A percentile compares a stretch with the other conserved stretches of the same genome.
Conservation (phyloP, 352 stramenopile genomes). For the Stephanocyclus meneghinianus region DNA sequence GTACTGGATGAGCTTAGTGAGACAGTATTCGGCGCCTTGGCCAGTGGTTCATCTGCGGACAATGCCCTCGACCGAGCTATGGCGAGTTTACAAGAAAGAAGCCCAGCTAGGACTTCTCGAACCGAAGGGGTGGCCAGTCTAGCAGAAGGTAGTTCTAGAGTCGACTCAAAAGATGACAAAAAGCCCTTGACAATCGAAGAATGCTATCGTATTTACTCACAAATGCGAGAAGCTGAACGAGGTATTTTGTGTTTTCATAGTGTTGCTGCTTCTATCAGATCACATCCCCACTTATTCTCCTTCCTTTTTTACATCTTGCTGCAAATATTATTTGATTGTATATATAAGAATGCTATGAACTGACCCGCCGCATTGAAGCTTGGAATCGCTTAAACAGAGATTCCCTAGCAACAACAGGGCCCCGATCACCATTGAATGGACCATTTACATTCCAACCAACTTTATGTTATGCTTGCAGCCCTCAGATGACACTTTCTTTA, state of each 20-base stretch:
- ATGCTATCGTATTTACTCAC: slow-evolving; percentile 64
- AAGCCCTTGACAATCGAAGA: slow-evolving; percentile 60
- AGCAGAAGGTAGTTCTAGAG: slow-evolving; percentile 9
- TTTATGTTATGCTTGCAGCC: slow-evolving; percentile 68
- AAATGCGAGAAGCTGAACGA: slow-evolving; percentile 76
- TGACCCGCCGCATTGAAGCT: slow-evolving; percentile 73
- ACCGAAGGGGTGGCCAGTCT: slow-evolving; percentile 20
- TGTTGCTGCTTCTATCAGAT: not conserved
- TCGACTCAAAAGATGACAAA: slow-evolving; percentile 48
- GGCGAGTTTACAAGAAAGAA: slow-evolving; percentile 56
- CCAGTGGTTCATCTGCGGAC: slow-evolving; percentile 23
- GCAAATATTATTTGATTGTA: no score
- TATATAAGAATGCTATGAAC: slow-evolving; percentile 65
- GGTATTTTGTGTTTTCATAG: slow-evolving; percentile 1
- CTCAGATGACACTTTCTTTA: slow-evolving; percentile 56
- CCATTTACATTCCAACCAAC: slow-evolving; percentile 59
- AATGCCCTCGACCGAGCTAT: slow-evolving; percentile 61
- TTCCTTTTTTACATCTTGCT: not conserved
- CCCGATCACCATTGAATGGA: slow-evolving; percentile 3
- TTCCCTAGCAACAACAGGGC: slow-evolving; percentile 38
- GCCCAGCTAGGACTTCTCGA: slow-evolving; percentile 20
- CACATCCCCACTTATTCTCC: not conserved
- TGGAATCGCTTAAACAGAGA: slow-evolving; percentile 79
- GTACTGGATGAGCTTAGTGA: slow-evolving; percentile 60
- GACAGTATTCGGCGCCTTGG: slow-evolving; percentile 60